These are phyloP conservation scores for Syzygium aromaticum DNA, from an alignment of 345 rosid species.

Conservation along the genomic window DNA sequence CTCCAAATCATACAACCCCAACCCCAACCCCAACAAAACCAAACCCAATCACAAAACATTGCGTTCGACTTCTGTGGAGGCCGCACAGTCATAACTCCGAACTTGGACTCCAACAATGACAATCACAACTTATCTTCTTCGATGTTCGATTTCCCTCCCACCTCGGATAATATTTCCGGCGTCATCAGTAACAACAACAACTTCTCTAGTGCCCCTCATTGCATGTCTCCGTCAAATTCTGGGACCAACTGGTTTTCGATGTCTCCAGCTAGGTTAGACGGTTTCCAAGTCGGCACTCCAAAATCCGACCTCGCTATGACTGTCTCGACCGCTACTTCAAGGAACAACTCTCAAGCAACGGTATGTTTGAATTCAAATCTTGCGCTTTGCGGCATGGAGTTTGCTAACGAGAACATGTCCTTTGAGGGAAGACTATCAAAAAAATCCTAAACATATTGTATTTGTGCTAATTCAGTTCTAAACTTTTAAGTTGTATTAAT, in stretches of 20 bases:
- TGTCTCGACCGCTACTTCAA: slow-evolving; percentile 14
- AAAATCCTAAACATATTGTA: fast-evolving
- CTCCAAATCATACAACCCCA: neutral
- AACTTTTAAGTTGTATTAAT: neutral
- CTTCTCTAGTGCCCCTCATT: slow-evolving; percentile 5
- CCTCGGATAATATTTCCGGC: slow-evolving; percentile 1
- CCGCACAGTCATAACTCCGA: slow-evolving; percentile 20
- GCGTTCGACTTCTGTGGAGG: slow-evolving; percentile 9
- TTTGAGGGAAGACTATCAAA: neutral
- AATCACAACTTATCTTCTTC: neutral
- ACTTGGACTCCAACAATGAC: slow-evolving; percentile 4
- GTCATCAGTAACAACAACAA: slow-evolving; percentile 1
- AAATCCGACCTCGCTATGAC: neutral
- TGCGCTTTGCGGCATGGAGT: neutral
- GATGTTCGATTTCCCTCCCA: neutral
- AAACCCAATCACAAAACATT: slow-evolving; percentile 13
- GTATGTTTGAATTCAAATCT: neutral
- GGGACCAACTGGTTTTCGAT: slow-evolving; percentile 4
- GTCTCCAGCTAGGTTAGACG: slow-evolving; percentile 3
- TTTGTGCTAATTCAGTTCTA: fast-evolving
- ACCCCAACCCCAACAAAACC: neutral
- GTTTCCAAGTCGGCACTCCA: slow-evolving; percentile 5
- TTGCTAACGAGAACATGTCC: neutral
- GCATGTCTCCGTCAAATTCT: slow-evolving; percentile 11
- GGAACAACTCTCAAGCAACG: neutral